These are phyloP conservation scores for Penicillium olsonii DNA, from an alignment of 2,329 filamentous ascomycete genomes.

Conservation along the genomic window DNA sequence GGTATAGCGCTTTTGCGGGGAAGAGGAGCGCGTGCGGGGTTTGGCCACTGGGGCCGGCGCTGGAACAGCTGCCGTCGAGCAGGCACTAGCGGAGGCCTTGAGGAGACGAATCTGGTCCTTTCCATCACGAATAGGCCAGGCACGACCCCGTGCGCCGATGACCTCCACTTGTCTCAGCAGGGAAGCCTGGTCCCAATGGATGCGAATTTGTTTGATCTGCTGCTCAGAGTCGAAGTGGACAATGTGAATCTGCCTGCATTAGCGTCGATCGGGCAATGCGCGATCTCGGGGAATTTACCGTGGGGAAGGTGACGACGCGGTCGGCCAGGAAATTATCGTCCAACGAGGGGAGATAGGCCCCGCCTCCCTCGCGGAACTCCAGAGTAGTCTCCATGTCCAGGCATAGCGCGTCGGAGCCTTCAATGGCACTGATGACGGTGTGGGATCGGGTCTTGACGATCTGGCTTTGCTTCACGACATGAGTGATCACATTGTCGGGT, in stretches of 20 bases:
- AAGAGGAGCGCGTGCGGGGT: conserved; percentile 21
- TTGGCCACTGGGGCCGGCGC: conserved; percentile 21
- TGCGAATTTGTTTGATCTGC: conserved; percentile 83
- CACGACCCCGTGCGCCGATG: conserved; percentile 84
- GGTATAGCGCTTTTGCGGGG: conserved; percentile 44
- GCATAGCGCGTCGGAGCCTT: conserved; percentile 68
- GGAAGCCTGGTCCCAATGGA: conserved; percentile 93
- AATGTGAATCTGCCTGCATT: conserved; percentile 70
- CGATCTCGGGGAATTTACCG: conserved; percentile 62
- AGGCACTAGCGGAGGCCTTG: conserved; percentile 49
- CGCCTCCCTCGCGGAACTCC: conserved; percentile 79
- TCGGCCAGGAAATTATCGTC: conserved; percentile 95
- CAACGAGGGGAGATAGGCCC: conserved; percentile 80
- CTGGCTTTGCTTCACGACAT: conserved; percentile 70
- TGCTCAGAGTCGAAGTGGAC: conserved; percentile 76
- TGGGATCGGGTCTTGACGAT: conserved; percentile 82
- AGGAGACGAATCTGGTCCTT: conserved; percentile 81
- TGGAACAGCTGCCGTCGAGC: conserved; percentile 20
- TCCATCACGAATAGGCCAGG: conserved; percentile 92
- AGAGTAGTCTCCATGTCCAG: conserved; percentile 80
- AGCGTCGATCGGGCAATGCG: conserved; percentile 10
- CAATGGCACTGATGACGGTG: conserved; percentile 71
- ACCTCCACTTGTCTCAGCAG: conserved; percentile 91
- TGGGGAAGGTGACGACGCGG: conserved; percentile 72
- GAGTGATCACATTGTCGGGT: conserved; percentile 76